phyloP scores from a whole-genome alignment of 495 filamentous ascomycete species.

The Glarea lozoyensis region DNA sequence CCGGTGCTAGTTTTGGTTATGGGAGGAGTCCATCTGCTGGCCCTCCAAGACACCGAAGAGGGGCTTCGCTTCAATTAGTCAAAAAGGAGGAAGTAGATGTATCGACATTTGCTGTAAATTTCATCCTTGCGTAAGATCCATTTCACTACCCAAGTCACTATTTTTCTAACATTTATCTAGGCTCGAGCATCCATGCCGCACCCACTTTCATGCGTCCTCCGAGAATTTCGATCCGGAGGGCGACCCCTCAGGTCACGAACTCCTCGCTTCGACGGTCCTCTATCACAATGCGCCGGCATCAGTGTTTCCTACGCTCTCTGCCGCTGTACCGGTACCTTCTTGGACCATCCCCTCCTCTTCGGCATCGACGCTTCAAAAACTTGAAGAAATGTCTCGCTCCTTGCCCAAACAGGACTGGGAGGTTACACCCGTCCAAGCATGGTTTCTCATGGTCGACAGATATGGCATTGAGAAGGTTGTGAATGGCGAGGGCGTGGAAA shows the following conservation, averaged over 20 bases:
- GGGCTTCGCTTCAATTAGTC: neutral
- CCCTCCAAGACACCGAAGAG: neutral
- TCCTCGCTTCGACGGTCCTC: constrained; percentile 34
- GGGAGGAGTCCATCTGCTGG: no score
- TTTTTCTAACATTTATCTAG: constrained; percentile 19
- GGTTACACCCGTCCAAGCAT: constrained; percentile 42
- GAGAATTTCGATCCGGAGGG: constrained; percentile 16
- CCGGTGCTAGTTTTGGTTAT: no score
- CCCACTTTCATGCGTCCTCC: constrained; percentile 29
- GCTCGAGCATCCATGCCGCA: constrained; percentile 40
- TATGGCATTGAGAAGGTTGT: constrained; percentile 13
- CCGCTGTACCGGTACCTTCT: neutral
- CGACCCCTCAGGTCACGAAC: constrained; percentile 30
- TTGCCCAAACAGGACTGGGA: constrained; percentile 28
- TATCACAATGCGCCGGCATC: constrained; percentile 14
- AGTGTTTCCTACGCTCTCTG: neutral
- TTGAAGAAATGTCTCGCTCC: constrained; percentile 29
- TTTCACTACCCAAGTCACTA: neutral
- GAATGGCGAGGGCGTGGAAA: constrained; percentile 1
- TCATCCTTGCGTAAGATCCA: constrained; percentile 35
- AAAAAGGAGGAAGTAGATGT: constrained; percentile 21
- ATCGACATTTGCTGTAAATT: constrained; percentile 37
- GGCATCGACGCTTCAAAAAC: constrained; percentile 5
- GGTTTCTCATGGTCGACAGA: constrained; percentile 34
- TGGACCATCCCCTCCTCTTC: neutral